These are phyloP conservation scores for Fusarium lateritium DNA, from an alignment of 2,329 filamentous ascomycete species.

Conservation along the genomic window DNA sequence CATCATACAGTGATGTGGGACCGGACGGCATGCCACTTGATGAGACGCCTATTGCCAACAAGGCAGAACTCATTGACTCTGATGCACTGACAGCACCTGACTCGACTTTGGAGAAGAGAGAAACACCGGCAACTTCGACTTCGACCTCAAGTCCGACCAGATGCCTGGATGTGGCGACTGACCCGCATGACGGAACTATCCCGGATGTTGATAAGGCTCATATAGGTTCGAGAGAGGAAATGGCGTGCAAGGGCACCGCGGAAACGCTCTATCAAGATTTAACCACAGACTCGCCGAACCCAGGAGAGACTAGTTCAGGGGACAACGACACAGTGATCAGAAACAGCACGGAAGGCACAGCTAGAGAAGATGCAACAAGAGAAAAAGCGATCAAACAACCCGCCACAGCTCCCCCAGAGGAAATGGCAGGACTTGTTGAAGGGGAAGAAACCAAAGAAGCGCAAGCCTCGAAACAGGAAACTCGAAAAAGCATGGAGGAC, in stretches of 20 bases:
- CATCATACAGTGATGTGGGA: slow-evolving; percentile 57
- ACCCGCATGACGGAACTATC: neutral
- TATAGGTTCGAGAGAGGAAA: neutral
- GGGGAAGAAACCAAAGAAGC: slow-evolving; percentile 26
- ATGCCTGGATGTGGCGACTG: slow-evolving; percentile 9
- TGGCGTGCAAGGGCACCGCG: neutral
- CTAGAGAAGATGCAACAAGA: neutral
- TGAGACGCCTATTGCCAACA: slow-evolving; percentile 44
- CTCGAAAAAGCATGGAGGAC: slow-evolving; percentile 12
- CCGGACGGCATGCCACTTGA: slow-evolving; percentile 42
- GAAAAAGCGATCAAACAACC: neutral
- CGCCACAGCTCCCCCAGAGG: neutral
- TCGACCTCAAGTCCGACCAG: slow-evolving; percentile 27
- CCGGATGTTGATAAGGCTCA: slow-evolving; percentile 1
- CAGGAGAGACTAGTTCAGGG: slow-evolving; percentile 13
- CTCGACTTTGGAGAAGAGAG: slow-evolving; percentile 29
- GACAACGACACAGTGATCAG: slow-evolving; percentile 23
- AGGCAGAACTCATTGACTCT: slow-evolving; percentile 27
- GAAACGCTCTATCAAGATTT: neutral
- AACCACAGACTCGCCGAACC: neutral
- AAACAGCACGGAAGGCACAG: neutral
- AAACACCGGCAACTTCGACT: slow-evolving; percentile 39
- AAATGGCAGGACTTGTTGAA: slow-evolving; percentile 6
- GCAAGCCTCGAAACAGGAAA: slow-evolving; percentile 16
- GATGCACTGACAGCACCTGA: slow-evolving; percentile 20